These are phyloP conservation scores for Plectosphaerella plurivora DNA, from an alignment of 2,329 filamentous ascomycete species.

Conservation along the genomic window DNA sequence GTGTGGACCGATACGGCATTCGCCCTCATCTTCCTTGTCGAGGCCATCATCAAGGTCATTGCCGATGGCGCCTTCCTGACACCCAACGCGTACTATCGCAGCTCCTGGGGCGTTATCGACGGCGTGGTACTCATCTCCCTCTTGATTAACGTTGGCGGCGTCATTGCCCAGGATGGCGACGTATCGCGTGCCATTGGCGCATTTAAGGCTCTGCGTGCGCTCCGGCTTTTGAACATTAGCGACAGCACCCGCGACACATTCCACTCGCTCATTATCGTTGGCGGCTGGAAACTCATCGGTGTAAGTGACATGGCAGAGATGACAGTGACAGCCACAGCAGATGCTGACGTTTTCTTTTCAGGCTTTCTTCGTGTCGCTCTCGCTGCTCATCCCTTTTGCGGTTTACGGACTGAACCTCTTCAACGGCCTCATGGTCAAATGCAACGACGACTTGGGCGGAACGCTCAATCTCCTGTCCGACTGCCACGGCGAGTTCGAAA, in stretches of 20 bases:
- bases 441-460: conserved; percentile 66
- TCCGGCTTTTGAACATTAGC: conserved; percentile 90
- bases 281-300: conserved; percentile 89
- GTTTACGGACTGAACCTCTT: conserved; percentile 95
- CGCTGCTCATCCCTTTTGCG: conserved; percentile 91
- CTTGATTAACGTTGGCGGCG: conserved; percentile 89
- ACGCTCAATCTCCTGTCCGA: conserved; percentile 57
- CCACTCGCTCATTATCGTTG: conserved; percentile 90
- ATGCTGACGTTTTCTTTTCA: conserved; percentile 10
- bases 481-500: conserved; percentile 81
- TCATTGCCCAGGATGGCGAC: conserved; percentile 74
- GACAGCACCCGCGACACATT: conserved; percentile 95
- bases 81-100: conserved; percentile 93
- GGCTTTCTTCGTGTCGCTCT: conserved; percentile 90
- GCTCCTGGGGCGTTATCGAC: conserved; percentile 96
- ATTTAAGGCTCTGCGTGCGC: conserved; percentile 91
- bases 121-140: conserved; percentile 85
- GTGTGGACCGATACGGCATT: conserved; percentile 92
- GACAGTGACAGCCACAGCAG: not conserved
- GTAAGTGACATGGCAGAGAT: conserved; percentile 37
- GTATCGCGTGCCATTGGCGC: conserved; percentile 90
- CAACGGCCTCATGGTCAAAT: conserved; percentile 71
- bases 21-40: conserved; percentile 77
- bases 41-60: conserved; percentile 87
- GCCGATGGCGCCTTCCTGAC: conserved; percentile 96